phyloP scores from a whole-genome alignment of 495 filamentous ascomycete genomes.

The Penicillium subrubescens region DNA sequence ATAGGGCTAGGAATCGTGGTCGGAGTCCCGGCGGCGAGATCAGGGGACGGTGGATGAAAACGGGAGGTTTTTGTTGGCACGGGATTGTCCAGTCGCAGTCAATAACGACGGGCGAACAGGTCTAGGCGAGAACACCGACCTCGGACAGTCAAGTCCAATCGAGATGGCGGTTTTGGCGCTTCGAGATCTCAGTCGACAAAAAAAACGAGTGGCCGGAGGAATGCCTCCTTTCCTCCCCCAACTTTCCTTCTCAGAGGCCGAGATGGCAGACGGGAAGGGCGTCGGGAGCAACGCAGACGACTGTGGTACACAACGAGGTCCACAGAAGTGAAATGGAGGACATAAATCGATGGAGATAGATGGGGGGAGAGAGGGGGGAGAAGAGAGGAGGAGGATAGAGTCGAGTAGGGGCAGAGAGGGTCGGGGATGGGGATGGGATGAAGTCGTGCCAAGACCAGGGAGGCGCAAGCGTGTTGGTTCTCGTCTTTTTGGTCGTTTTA shows the following conservation, averaged over 20 bases:
- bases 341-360: conserved; percentile 24
- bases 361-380: conserved; percentile 10
- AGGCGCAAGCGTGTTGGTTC: conserved; percentile 40
- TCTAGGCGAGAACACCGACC: background rate
- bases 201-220: conserved; percentile 54
- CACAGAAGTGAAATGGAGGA: conserved; percentile 20
- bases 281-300: conserved; percentile 36
- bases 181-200: conserved; percentile 29
- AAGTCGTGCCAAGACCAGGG: conserved; percentile 45
- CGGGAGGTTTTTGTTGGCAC: background rate
- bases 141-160: background rate
- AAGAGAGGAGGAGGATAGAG: conserved; percentile 13
- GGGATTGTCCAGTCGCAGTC: background rate
- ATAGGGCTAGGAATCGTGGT: conserved; percentile 22
- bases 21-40: conserved; percentile 11
- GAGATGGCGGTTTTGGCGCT: conserved; percentile 6
- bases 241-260: conserved; percentile 39
- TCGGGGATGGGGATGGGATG: conserved; percentile 42
- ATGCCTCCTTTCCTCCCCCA: conserved; percentile 50
- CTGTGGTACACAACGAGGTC: conserved; percentile 33
- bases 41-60: conserved; percentile 8
- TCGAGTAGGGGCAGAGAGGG: conserved; percentile 26
- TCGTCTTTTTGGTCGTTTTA: conserved; percentile 2
- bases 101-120: background rate
- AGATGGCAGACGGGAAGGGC: conserved; percentile 27